These are phyloP conservation scores for Claviceps purpurea DNA, from an alignment of 2,329 filamentous ascomycete species.

Conservation along the genomic window DNA sequence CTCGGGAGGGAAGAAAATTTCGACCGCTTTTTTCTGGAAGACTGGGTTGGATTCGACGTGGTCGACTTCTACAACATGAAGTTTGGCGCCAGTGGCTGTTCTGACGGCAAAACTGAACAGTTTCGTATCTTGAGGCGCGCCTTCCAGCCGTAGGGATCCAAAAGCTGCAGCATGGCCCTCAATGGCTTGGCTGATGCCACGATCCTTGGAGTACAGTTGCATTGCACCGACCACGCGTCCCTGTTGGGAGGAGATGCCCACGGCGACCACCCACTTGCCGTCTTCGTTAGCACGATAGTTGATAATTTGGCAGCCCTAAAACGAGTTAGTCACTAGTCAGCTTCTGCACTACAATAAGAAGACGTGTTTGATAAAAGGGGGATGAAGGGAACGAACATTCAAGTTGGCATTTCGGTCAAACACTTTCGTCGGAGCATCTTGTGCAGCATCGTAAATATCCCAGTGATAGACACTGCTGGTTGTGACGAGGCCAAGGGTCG, in stretches of 20 bases:
- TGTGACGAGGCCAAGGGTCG: conserved; percentile 77
- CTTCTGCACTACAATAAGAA: background rate
- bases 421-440: conserved; percentile 71
- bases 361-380: background rate
- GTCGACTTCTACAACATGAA: conserved; percentile 96
- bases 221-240: conserved; percentile 90
- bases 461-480: conserved; percentile 90
- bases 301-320: conserved; percentile 91
- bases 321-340: conserved; percentile 4
- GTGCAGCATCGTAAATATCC: conserved; percentile 82
- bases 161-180: conserved; percentile 96
- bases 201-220: conserved; percentile 93
- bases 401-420: conserved; percentile 93
- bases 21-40: conserved; percentile 91
- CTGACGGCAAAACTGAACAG: conserved; percentile 95
- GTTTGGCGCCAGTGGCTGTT: conserved; percentile 77
- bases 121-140: conserved; percentile 80
- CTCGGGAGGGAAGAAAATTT: conserved; percentile 94
- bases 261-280: conserved; percentile 95
- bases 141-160: conserved; percentile 76
- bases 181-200: conserved; percentile 94
- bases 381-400: conserved; percentile 41
- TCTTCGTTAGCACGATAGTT: conserved; percentile 96
- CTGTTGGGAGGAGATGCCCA: conserved; percentile 87
- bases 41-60: conserved; percentile 77